Conservation (phyloP, 805 yeast species). For the Tetrapisispora phaffii region DNA sequence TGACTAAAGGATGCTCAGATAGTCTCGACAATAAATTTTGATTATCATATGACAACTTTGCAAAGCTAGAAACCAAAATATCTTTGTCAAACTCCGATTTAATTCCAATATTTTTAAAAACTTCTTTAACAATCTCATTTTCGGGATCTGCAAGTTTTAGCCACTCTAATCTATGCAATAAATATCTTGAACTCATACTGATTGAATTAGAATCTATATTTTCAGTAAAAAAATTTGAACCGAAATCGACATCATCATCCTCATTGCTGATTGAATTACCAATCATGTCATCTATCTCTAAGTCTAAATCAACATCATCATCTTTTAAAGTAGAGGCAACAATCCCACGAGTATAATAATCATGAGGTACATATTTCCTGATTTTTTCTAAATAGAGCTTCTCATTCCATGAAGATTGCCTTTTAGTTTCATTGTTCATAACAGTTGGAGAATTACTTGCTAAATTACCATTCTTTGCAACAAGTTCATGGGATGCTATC, state of each 20-base stretch:
- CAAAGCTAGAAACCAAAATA: constrained; percentile 7
- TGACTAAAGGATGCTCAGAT: constrained; percentile 32
- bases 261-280: constrained; percentile 15
- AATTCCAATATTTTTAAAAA: constrained; percentile 9
- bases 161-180: constrained; percentile 25
- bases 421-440: constrained; percentile 11
- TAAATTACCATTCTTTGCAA: background rate
- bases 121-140: constrained; percentile 11
- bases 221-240: constrained; percentile 16
- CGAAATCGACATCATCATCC: constrained; percentile 28
- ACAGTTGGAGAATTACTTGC: background rate
- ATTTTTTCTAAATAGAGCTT: constrained; percentile 53
- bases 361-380: constrained; percentile 52
- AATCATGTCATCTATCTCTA: constrained; percentile 16
- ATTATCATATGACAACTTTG: constrained; percentile 12
- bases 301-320: constrained; percentile 24
- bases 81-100: constrained; percentile 9
- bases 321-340: constrained; percentile 29
- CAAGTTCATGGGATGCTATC: background rate
- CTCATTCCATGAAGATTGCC: constrained; percentile 44
- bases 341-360: constrained; percentile 62
- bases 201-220: constrained; percentile 11
- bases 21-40: constrained; percentile 13
- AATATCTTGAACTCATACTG: constrained; percentile 20
- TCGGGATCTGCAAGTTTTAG: constrained; percentile 37